Base-by-base conservation (phyloP, 257 asterid genomes). In the Solanum pennellii region DNA sequence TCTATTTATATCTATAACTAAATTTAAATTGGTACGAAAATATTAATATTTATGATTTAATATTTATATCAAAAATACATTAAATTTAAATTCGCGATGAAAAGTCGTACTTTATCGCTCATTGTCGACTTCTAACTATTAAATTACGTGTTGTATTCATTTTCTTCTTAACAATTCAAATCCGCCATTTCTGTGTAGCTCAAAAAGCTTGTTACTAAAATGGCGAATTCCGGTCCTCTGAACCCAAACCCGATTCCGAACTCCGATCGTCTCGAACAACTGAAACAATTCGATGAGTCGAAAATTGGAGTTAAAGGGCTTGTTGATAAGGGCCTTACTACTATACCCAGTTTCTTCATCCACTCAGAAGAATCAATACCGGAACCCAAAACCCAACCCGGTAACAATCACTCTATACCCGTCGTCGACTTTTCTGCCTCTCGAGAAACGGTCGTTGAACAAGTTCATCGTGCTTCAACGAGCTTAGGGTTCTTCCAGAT, bases 241-340 rank as follows among this genome's bases (percentile, higher is more conserved):
- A 74, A 74, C 7, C 86, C 85, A 8, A 31, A 33, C 7, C 27
- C 52, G 21, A 18, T 80, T 7, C 60, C 88, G 68, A 88, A 62
- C 44, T 16, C 85, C 6, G 44, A 83, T 85, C 90, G 94, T 35
- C 79, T 89, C 65, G 85, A 86, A 41, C 89, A 83, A 35, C 59
- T 92, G 33, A 89, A 87, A 65, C 66, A 86, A 75, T 92, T 92
- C 66, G 93, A 92, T 44, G 92, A 92, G 2, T 88, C 92, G 41
- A 92, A 92, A 86, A 76, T 79, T 15, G 94, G 93, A 3, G 94
- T 92, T 37, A 92, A 92, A 85, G 94, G 94, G 2, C 84, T 92
- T 8, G 91, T 90, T 5, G 93, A 90, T 45, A 87, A 89, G 3
- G 94, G 94, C 18, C 52, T 86, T 42, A 66, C 90, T 23, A 12